Evolutionary conservation across 2,329 filamentous ascomycete genomes (phyloP), one percentile per base, ranked within the genome.

Genomic region (Amylocarpus encephaloides): DNA sequence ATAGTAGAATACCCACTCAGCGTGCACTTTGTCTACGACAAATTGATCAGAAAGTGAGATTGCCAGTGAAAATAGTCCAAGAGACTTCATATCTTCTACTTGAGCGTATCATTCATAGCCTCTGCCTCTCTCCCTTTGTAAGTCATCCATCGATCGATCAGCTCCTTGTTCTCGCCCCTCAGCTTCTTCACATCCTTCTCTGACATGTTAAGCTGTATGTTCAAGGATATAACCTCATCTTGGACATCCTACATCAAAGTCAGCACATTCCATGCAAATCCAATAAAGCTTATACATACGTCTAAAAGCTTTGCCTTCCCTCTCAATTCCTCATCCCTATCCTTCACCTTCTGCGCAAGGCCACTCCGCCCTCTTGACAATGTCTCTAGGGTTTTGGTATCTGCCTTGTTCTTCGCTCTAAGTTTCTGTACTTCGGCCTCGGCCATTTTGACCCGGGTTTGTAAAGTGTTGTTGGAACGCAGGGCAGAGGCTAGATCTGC

Each of bases 101-200:
- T 72, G 72, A 50, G 72, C 69, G 45, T 76, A 66, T 55, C 60
- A 63, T 97, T 97, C 85, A 95, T 91, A 55, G 80, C 83, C 49
- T 93, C 87, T 10, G 88, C 92, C 71, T 96, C 91, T 64, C 84
- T 79, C 3, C 83, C 85, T 79, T 93, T 93, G 56, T 85, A 77
- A 64, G 81, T 82, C 86, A 97, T 91, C 89, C 91, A 97, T 48
- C 93, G 78, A 66, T 90, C 85, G 47, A 96, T 83, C 49, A 98
- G 75, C 59, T 95, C 87, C 64, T 88, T 83, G 65, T 97, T 97
- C 67, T 97, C 93, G 52, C 76, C 77, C 64, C 83, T 80, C 55
- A 95, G 72, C 67, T 82, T 83, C 64, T 85, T 82, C 26, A 79
- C 76, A 63, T 82, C 81, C 66, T 91, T 80, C 66, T 94, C 90